Evolutionary conservation across 306 rosid species (phyloP), one percentile per base, ranked within the genome.

Genomic region (Mucuna pruriens): DNA sequence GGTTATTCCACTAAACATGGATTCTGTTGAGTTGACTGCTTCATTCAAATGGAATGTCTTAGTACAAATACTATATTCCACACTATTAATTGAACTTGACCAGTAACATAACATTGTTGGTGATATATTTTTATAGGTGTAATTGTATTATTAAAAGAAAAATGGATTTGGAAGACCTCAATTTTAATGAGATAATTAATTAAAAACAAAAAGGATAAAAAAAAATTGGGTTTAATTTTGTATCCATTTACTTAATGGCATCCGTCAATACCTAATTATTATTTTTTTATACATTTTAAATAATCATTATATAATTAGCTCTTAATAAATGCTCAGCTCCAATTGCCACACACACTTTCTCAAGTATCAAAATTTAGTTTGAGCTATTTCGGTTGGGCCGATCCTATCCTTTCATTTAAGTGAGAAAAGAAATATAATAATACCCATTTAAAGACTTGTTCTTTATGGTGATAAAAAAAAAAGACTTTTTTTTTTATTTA

Each of bases 41-140:
- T 74, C 77, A 79, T 80, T 83, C 57, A 79, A 78, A 58, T 77
- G 72, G 72, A 76, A 45, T 36, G 40, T 11, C 8, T 39, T 2
- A 36, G 73, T 51, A 75, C 82, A 86, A 75, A 81, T 80, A 23
- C 61, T 51, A 25, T 39, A 45, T 20, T 54, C 62, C 39, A 33
- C 6, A 68, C 22, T 67, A 0, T 67, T 9, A n/a, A n/a, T n/a
- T 12, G 68, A 67, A 67, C 23, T 22, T 74, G 38, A 20, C 12
- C 3, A 8, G 3, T 16, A 42, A 36, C 5, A 20, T 15, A 9
- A 5, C 12, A 58, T 65, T 61, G 62, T 75, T 62, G 85, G 88
- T 52, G 13, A 12, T 17, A 49, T 57, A 58, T 51, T 79, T 62
- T n/a, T 66, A 78, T 91, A 86, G 13, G 78, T 84, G 91, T 86